Base-by-base conservation (phyloP, 2,329 filamentous ascomycete genomes). In the Phialocephala subalpina region DNA sequence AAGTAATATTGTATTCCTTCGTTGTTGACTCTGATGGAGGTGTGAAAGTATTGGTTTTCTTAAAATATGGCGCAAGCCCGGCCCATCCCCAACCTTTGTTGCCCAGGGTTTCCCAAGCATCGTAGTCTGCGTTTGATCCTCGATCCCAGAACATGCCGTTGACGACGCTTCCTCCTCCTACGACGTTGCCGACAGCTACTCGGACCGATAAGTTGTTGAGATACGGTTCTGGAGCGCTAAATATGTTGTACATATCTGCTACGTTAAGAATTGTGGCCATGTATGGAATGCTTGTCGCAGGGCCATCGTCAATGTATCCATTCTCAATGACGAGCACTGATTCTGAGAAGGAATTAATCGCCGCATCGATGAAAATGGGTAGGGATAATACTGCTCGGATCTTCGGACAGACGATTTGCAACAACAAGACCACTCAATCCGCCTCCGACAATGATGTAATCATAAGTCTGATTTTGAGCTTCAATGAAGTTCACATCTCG, bases 51-150 rank as follows among this genome's bases (percentile, higher is more conserved):
- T 59, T 25, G 27, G 67, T 68, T 60, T 71, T 87, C 64, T 82
- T 84, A 63, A 86, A 74, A 67, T 83, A 83, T 0, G 85, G 84
- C 20, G 82, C 72, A 69, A 87, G 75, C 3, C 85, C 83, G 6
- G 84, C 76, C 5, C 80, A 78, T 18, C 76, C 75, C 84, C 84
- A 86, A 0, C 83, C 84, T 2, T 78, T 76, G 18, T 81, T 81
- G 0, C 80, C 81, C 12, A 83, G 67, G 0, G 78, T 79, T 14
- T 83, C 81, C 83, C 84, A 87, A 1, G 79, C n/a, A n/a, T 59
- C 27, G 60, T 38, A 38, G 14, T 38, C 35, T 38, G 35, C 35
- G 22, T 20, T 14, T 7, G 35, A 38, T 14, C 35, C 35, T 38
- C 35, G 35, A 38, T 38, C 35, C 35, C 35, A 38, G 35, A 38